phyloP scores from a whole-genome alignment of 2,329 filamentous ascomycete genomes.

The Cryphonectria nitschkei region DNA sequence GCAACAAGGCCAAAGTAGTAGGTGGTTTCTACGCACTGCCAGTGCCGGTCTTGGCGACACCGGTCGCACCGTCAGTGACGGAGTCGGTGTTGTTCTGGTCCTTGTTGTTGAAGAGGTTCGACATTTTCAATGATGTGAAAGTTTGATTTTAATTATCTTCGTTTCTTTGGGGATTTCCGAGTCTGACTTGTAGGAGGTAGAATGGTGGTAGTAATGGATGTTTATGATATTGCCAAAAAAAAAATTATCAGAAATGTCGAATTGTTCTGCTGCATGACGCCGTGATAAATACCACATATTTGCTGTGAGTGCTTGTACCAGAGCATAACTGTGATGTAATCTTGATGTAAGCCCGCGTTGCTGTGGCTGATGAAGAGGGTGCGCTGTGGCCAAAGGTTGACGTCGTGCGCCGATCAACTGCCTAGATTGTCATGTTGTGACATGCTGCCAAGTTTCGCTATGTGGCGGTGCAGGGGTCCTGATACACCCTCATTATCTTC shows the following conservation, averaged over 20 bases:
- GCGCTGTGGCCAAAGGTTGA: slow-evolving; percentile 18
- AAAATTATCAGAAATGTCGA: background rate
- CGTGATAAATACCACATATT: background rate
- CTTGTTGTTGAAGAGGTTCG: slow-evolving; percentile 25
- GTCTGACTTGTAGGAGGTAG: background rate
- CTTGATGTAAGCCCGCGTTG: slow-evolving; percentile 1
- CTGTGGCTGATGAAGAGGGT: slow-evolving; percentile 25
- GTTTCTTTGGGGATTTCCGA: background rate
- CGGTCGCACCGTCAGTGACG: slow-evolving; percentile 22
- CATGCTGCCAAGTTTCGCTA: slow-evolving; percentile 18
- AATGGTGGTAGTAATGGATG: background rate
- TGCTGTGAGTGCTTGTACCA: background rate
- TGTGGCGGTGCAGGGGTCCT: slow-evolving; percentile 28
- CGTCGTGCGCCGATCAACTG: slow-evolving; percentile 26
- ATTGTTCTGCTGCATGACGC: background rate
- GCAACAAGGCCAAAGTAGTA: background rate
- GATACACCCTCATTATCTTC: background rate
- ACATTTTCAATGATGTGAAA: slow-evolving; percentile 14
- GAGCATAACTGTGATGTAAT: slow-evolving; percentile 9
- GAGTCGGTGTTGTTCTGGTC: slow-evolving; percentile 20
- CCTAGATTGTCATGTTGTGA: slow-evolving; percentile 10
- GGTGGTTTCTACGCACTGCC: slow-evolving; percentile 16
- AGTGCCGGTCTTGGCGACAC: slow-evolving; percentile 27
- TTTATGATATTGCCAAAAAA: background rate
- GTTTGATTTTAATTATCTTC: background rate